Base-by-base conservation (phyloP, 176 grass and related monocot species). In the Alloteropsis semialata region DNA sequence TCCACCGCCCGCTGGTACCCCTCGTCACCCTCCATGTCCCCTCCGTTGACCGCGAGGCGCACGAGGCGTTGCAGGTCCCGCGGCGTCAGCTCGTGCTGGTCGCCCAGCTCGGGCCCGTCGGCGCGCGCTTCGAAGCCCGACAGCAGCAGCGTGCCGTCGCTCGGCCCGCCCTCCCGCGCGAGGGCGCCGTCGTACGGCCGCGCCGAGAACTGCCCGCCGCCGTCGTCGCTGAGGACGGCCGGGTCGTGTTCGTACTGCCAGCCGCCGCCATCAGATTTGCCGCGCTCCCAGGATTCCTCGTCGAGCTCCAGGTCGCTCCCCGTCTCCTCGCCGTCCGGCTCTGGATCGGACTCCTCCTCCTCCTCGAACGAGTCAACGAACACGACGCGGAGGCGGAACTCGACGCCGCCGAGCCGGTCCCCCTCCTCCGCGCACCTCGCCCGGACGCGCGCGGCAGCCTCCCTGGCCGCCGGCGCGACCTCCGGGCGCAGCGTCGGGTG, bases 241-340 rank as follows among this genome's bases (percentile, higher is more conserved):
- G 30, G n/a, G 69, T 82, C 61, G 45, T 64, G 18, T 16, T n/a
- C 27, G 41, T 10, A 0, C 19, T 0, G n/a, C 36, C 55, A 62
- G 37, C 22, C 56, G 25, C 3, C 34, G 42, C 37, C 48, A 60
- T 19, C 61, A 1, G 19, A 58, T 10, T 27, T 12, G 24, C 79
- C 38, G 17, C 19, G 15, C 28, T 13, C 22, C 65, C 53, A 71
- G 74, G 29, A 49, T 3, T 16, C 45, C 22, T 75, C 28, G 44
- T 81, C 56, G 54, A 54, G 51, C 14, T 74, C 87, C 68, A 84
- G 63, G 75, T 89, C 81, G 60, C 76, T 75, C 2, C 81, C 81
- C n/a, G 32, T 25, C 39, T 72, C 86, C 34, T 65, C 78, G 5
- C 28, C 19, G 1, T 51, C 65, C 11, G n/a, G 0, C 50, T 68